These are phyloP conservation scores for Middelhovenomyces tepae DNA, from an alignment of 805 yeast genomes.

Conservation along the genomic window DNA sequence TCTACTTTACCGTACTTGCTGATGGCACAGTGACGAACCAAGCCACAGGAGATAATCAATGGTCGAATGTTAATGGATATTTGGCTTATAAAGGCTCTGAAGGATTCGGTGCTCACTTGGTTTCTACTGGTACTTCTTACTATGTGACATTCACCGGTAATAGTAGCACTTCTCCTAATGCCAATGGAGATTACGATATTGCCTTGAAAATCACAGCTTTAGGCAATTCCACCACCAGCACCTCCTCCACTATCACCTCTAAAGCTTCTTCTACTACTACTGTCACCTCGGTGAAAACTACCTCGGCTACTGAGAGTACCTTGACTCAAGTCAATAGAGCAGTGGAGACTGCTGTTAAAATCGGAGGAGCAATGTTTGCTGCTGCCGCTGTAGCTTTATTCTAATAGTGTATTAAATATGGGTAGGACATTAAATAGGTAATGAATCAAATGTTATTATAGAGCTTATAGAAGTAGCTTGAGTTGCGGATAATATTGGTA, in stretches of 20 bases:
- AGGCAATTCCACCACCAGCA: neutral
- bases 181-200: neutral
- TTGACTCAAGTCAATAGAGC: too few species aligned
- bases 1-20: constrained; percentile 1
- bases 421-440: too few species aligned
- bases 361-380: too few species aligned
- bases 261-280: neutral
- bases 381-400: too few species aligned
- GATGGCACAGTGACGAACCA: neutral
- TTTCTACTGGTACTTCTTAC: neutral
- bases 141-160: neutral
- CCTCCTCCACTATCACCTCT: neutral
- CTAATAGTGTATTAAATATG: too few species aligned
- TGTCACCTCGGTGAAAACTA: too few species aligned
- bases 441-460: too few species aligned
- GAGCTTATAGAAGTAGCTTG: too few species aligned
- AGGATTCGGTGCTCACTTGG: constrained; percentile 1
- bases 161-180: constrained; percentile 1
- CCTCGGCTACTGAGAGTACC: too few species aligned
- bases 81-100: constrained; percentile 1
- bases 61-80: neutral
- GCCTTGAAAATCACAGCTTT: neutral
- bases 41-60: neutral
- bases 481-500: too few species aligned
- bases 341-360: too few species aligned